Base-by-base conservation (phyloP, 2,329 filamentous ascomycete species). In the Diplodia scrobiculata region DNA sequence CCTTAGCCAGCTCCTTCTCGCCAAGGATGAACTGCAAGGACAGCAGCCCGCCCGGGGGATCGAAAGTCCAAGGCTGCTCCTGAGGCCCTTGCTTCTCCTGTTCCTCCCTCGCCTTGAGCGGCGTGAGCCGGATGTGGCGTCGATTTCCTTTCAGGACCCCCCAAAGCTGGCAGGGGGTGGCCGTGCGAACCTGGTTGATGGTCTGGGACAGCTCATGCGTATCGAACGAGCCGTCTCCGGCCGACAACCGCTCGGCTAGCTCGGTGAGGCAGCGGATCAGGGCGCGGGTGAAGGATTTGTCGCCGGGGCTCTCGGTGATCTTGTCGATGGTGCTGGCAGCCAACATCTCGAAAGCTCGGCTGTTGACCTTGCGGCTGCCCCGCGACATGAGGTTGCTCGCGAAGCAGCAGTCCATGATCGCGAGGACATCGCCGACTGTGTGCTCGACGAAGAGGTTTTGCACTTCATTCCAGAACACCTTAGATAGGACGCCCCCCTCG, bases 381-480 rank as follows among this genome's bases (percentile, higher is more conserved):
- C 29, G 29, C 29, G 29, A 19, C 25, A 29, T 29, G 13, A 69
- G 32, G 54, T 72, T 67, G 60, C 69, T 68, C 14, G 72, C 69
- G 45, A 63, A 73, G 66, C 72, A 73, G 55, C 69, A 70, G 62
- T 73, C 71, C 59, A 73, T 67, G 25, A 73, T 71, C 11, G 63
- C 45, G 17, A 73, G 67, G 10, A 72, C 67, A 45, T 73, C 71
- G 13, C 29, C 66, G 66, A 6, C 67, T 29, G 1, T 66, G 2
- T 17, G 14, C 38, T 70, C 58, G n/a, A 62, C 21, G 11, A 72
- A 62, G 1, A 54, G 17, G 10, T 34, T 65, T 9, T 71, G 67
- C 11, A 66, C 66, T 21, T 50, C 36, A 25, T 68, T 67, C 70
- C 70, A 71, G 54, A 59, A 58, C 2, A 66, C 66, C 19, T 55